A percentile compares a stretch with the other conserved stretches of the same genome.
Conservation (phyloP, 495 filamentous ascomycete species). For the Glonium stellatum region DNA sequence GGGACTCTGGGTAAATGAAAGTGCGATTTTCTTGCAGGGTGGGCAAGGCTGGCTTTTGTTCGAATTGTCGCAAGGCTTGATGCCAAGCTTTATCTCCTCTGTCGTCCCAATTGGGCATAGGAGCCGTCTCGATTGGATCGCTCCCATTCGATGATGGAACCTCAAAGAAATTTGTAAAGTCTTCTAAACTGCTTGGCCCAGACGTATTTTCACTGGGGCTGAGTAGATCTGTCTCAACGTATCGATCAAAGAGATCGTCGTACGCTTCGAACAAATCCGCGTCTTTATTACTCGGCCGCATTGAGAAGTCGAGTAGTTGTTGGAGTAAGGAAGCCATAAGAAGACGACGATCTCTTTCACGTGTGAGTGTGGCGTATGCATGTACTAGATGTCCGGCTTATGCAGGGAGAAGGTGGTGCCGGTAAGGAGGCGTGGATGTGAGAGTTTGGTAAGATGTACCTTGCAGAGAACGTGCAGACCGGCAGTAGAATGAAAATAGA, state of each 20-base stretch:
- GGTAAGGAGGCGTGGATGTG: background rate
- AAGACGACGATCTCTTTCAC: slow-evolving; percentile 22
- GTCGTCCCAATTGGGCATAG: slow-evolving; percentile 28
- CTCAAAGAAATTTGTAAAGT: slow-evolving; percentile 34
- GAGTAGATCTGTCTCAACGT: slow-evolving; percentile 36
- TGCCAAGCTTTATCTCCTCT: slow-evolving; percentile 23
- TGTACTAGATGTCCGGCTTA: slow-evolving; percentile 18
- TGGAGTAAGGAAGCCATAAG: slow-evolving; percentile 21
- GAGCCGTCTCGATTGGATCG: slow-evolving; percentile 23
- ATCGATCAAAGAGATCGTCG: slow-evolving; percentile 39
- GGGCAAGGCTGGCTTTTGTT: slow-evolving; percentile 29
- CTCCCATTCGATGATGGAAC: slow-evolving; percentile 32
- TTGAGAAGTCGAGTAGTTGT: slow-evolving; percentile 22
- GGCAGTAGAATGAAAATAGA: slow-evolving; percentile 8
- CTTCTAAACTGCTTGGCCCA: slow-evolving; percentile 30
- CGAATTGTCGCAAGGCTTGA: slow-evolving; percentile 21
- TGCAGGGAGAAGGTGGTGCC: slow-evolving; percentile 1
- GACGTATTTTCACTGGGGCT: slow-evolving; percentile 25
- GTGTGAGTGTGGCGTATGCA: slow-evolving; percentile 3
- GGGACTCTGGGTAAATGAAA: slow-evolving; percentile 25
- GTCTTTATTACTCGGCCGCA: slow-evolving; percentile 39
- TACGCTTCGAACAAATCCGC: slow-evolving; percentile 29
- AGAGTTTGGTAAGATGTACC: slow-evolving; percentile 8
- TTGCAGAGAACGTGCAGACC: slow-evolving; percentile 14
- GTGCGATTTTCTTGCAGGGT: slow-evolving; percentile 10